These are phyloP conservation scores for Neurospora tetraspora DNA, from an alignment of 495 filamentous ascomycete species.

Conservation along the genomic window DNA sequence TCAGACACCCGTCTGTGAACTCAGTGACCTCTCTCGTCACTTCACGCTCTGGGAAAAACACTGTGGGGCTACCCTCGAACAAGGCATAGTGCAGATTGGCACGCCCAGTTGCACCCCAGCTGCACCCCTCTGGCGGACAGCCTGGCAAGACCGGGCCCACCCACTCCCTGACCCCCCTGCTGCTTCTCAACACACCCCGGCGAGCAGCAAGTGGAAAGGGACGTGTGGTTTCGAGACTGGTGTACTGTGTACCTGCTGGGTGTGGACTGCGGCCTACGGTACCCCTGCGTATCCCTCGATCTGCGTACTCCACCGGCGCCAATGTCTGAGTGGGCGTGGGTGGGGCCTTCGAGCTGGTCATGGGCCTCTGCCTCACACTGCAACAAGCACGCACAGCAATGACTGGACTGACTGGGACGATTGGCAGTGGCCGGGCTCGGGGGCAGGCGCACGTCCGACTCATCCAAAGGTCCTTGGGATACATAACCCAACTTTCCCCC, in stretches of 20 bases:
- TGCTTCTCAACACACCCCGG: background rate
- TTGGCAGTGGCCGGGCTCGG: conserved; percentile 11
- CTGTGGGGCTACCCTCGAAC: conserved; percentile 4
- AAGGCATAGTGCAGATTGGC: conserved; percentile 21
- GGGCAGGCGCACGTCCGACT: background rate
- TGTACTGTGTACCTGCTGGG: conserved; percentile 6
- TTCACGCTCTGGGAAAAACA: conserved; percentile 2
- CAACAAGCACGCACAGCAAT: conserved; percentile 6
- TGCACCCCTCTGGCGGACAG: conserved; percentile 7
- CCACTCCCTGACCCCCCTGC: conserved; percentile 7
- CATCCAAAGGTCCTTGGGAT: conserved; percentile 8
- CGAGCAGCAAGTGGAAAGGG: background rate
- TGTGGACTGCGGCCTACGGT: conserved; percentile 8
- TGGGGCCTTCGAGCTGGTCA: conserved; percentile 24
- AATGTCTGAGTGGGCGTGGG: conserved; percentile 24
- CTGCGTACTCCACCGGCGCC: conserved; percentile 15
- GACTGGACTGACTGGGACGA: conserved; percentile 1
- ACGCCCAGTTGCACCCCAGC: conserved; percentile 4
- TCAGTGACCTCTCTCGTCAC: conserved; percentile 14
- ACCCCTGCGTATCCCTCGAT: conserved; percentile 6
- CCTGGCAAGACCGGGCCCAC: conserved; percentile 17
- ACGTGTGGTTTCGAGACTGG: conserved; percentile 7
- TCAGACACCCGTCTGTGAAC: background rate
- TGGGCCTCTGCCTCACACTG: conserved; percentile 19
- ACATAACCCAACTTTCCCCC: conserved; percentile 24